Base-by-base conservation (phyloP, 495 filamentous ascomycete species). In the Penicillium atrosanguineum region DNA sequence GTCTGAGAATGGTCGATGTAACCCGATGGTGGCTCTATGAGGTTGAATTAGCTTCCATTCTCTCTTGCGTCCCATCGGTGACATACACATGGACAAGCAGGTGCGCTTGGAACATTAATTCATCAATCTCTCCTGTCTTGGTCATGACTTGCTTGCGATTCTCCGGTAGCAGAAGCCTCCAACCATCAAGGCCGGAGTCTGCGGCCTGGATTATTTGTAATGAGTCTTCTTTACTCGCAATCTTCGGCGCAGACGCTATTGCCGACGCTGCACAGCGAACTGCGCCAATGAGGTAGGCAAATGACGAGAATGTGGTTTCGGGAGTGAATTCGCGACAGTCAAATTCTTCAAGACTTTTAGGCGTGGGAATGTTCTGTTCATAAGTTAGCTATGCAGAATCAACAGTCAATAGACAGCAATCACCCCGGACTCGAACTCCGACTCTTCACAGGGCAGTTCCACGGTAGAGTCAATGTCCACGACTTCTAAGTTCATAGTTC, bases 361-460 rank as follows among this genome's bases (percentile, higher is more conserved):
- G 77, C 1, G 70, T 65, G 0, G 85, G 86, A 40, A 91, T 86
- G 34, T 73, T 64, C 87, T 90, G 49, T 48, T 25, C 29, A 28
- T 48, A 26, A 36, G 47, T 23, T 16, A 47, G 36, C 45, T 51
- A 38, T 8, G 21, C 21, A 38, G 5, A 23, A 23, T 23, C 2
- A 5, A 36, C 12, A 44, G 46, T 18, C 15, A 28, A 54, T 48
- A 23, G 23, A 5, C 59, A 41, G 52, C 25, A 77, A 81, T 59
- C 75, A 87, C 84, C 53, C 83, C 85, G 43, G 72, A 75, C 38
- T 73, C 64, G 72, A 87, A 94, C 41, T 88, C 77, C n/a, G 70
- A 66, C 63, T 94, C 86, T 53, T 92, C 88, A 59, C 88, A 92
- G 2, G 89, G 89, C n/a, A 93, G 69, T 11, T 75, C 79, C 4